These are phyloP conservation scores for Amauroascus verrucosus DNA, from an alignment of 2,329 filamentous ascomycete species.

Conservation along the genomic window DNA sequence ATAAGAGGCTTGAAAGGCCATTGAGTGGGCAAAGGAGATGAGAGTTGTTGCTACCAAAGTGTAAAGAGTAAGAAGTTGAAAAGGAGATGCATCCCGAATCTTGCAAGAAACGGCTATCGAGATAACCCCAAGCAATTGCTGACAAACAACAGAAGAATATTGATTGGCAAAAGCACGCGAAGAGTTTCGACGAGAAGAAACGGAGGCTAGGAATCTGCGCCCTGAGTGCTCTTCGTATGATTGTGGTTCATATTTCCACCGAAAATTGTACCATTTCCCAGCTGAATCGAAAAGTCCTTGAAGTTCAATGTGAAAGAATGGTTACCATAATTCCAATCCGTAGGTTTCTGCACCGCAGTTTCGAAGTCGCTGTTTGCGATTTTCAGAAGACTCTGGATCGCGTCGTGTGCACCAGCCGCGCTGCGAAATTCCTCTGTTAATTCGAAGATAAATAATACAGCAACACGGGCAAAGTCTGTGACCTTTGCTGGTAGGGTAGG, in stretches of 20 bases:
- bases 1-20: not conserved
- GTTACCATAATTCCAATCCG: slow-evolving; percentile 17
- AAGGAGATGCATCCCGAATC: not conserved
- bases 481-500: slow-evolving; percentile 15
- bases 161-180: not conserved
- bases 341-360: slow-evolving; percentile 6
- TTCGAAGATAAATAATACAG: slow-evolving; percentile 23
- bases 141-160: not conserved
- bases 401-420: slow-evolving; percentile 17
- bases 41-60: not conserved
- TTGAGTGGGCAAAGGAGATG: not conserved
- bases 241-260: not conserved
- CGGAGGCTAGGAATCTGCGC: not conserved
- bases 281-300: not conserved
- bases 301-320: slow-evolving; percentile 20
- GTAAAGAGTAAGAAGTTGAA: not conserved
- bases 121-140: not conserved
- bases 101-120: not conserved
- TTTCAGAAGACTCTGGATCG: slow-evolving; percentile 15
- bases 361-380: slow-evolving; percentile 6
- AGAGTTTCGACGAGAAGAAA: not conserved
- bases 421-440: slow-evolving; percentile 16
- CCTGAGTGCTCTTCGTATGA: not conserved
- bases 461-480: slow-evolving; percentile 22
- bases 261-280: slow-evolving; percentile 6